phyloP scores from a whole-genome alignment of 176 grass and related monocot species.

The Carex pumila region DNA sequence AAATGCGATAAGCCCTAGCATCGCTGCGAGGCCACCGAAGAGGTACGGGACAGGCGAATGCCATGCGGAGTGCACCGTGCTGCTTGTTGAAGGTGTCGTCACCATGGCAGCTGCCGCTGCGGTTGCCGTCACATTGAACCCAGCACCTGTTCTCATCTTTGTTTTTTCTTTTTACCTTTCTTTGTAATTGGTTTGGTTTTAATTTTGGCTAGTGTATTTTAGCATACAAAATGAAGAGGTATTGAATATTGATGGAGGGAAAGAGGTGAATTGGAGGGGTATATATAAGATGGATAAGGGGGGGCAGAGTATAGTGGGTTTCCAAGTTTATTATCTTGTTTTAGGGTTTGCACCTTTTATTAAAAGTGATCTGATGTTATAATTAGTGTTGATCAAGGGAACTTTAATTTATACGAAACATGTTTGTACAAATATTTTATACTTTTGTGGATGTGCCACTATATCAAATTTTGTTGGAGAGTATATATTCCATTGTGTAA shows the following conservation, averaged over 20 bases:
- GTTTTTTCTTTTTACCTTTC: slow-evolving; percentile 4
- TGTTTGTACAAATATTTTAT: slow-evolving; percentile 19
- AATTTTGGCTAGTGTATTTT: slow-evolving; percentile 12
- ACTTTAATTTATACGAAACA: not conserved
- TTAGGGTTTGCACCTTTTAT: slow-evolving; percentile 7
- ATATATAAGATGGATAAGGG: slow-evolving; percentile 48
- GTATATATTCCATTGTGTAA: slow-evolving; percentile 17
- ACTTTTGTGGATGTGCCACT: slow-evolving; percentile 2
- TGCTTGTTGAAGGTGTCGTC: not conserved
- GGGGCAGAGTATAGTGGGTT: not conserved
- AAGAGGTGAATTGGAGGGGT: slow-evolving; percentile 9
- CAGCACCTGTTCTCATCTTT: slow-evolving; percentile 70
- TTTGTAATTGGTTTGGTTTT: not conserved
- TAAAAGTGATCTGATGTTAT: not conserved
- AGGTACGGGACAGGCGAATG: slow-evolving; percentile 97
- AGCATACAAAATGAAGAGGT: slow-evolving; percentile 4
- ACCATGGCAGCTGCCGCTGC: slow-evolving; percentile 17
- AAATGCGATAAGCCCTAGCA: slow-evolving; percentile 89
- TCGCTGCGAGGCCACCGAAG: slow-evolving; percentile 79
- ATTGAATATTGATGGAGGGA: slow-evolving; percentile 24
- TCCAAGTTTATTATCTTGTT: slow-evolving; percentile 27
- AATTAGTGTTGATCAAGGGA: not conserved
- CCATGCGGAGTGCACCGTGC: slow-evolving; percentile 57
- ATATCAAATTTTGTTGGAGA: slow-evolving; percentile 22
- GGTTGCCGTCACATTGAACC: slow-evolving; percentile 47